phyloP scores from a whole-genome alignment of 768 basidiomycete species.

The Russula emetica region DNA sequence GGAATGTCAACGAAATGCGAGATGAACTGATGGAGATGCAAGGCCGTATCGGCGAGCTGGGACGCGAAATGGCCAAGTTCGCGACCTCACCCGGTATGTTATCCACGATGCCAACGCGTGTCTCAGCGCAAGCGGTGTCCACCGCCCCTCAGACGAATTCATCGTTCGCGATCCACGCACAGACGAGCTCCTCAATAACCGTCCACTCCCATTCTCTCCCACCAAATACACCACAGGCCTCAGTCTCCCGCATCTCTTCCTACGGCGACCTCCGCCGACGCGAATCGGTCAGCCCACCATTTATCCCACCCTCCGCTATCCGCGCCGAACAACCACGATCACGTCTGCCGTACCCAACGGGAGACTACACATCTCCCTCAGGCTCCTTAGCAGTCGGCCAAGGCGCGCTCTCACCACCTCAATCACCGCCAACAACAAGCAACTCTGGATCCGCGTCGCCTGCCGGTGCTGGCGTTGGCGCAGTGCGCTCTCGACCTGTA shows the following conservation, averaged over 20 bases:
- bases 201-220: slow-evolving; percentile 32
- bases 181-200: slow-evolving; percentile 31
- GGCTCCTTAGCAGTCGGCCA: slow-evolving; percentile 38
- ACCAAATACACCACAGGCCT: slow-evolving; percentile 35
- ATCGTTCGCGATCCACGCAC: slow-evolving; percentile 42
- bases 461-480: not conserved
- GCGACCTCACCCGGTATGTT: slow-evolving; percentile 56
- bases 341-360: slow-evolving; percentile 76
- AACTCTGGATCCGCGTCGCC: slow-evolving; percentile 30
- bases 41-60: slow-evolving; percentile 68
- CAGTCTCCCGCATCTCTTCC: slow-evolving; percentile 17
- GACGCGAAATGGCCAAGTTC: slow-evolving; percentile 75
- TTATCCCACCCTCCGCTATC: slow-evolving; percentile 45
- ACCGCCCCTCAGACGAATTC: slow-evolving; percentile 47
- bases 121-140: slow-evolving; percentile 42
- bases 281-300: slow-evolving; percentile 55
- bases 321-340: slow-evolving; percentile 40
- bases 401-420: slow-evolving; percentile 50
- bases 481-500: slow-evolving; percentile 37
- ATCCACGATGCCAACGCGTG: slow-evolving; percentile 50
- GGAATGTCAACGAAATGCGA: no score
- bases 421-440: slow-evolving; percentile 43
- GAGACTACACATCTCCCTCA: slow-evolving; percentile 71
- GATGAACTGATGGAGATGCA: slow-evolving; percentile 71
- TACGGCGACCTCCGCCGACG: slow-evolving; percentile 39